Percentiles rank a stretch among this genome's conserved stretches.
Evolutionary conservation across 2,329 filamentous ascomycete genomes (phyloP).

Genomic region (Stylonectria norvegica): DNA sequence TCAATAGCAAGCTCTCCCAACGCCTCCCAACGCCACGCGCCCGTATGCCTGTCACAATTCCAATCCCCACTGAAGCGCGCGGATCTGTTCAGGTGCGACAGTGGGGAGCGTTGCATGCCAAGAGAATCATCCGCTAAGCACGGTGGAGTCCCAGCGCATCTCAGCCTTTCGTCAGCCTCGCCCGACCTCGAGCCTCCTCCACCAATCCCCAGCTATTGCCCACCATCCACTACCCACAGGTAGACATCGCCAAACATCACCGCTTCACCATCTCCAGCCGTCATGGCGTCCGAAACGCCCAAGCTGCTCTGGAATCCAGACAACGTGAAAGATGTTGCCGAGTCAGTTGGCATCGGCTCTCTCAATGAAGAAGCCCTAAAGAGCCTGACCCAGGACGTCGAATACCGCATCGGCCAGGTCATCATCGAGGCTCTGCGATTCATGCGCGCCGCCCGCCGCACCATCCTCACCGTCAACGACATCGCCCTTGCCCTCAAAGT

Average conservation of each 20-base stretch:
- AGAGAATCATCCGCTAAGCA: no score
- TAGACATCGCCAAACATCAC: background rate
- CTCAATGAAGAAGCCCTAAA: conserved; percentile 84
- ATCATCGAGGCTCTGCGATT: conserved; percentile 92
- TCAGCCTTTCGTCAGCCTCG: background rate
- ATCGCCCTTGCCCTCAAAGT: conserved; percentile 80
- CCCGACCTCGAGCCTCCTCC: no score
- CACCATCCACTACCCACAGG: background rate
- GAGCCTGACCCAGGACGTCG: conserved; percentile 86
- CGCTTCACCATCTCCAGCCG: conserved; percentile 1
- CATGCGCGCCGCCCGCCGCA: conserved; percentile 88
- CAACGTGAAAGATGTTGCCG: conserved; percentile 91
- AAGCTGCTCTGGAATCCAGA: conserved; percentile 88
- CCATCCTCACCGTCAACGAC: conserved; percentile 83
- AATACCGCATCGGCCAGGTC: conserved; percentile 91
- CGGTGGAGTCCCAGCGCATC: background rate
- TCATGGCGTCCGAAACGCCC: conserved; percentile 40
- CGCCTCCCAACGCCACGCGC: no score
- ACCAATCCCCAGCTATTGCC: background rate
- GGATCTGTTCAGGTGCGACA: no score
- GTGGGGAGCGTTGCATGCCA: no score
- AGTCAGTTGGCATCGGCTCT: conserved; percentile 83
- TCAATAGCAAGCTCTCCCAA: no score
- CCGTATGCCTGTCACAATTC: no score
- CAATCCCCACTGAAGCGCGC: no score